phyloP scores from a whole-genome alignment of 805 yeast genomes.

The Lachancea quebecensis region DNA sequence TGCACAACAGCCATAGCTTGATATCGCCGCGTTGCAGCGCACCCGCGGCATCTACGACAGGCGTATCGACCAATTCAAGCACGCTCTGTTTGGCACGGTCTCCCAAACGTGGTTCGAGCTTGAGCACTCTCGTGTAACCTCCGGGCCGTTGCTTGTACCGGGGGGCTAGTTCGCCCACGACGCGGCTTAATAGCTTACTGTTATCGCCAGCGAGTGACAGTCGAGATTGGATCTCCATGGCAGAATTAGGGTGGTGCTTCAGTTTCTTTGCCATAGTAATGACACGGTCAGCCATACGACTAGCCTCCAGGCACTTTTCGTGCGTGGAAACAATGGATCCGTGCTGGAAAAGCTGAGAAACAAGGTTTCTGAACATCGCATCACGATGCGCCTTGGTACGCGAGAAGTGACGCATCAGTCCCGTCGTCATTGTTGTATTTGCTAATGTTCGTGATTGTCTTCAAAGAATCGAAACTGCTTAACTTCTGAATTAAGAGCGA shows the following conservation, averaged over 20 bases:
- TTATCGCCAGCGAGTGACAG: conserved; percentile 42
- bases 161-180: conserved; percentile 55
- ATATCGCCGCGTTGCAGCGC: conserved; percentile 26
- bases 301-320: conserved; percentile 69
- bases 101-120: conserved; percentile 77
- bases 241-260: conserved; percentile 7
- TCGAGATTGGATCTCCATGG: conserved; percentile 32
- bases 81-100: conserved; percentile 89
- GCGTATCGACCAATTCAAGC: conserved; percentile 75
- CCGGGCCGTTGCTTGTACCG: conserved; percentile 59
- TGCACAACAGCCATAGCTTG: conserved; percentile 28
- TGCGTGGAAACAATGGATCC: conserved; percentile 68
- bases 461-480: not conserved
- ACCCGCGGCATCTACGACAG: conserved; percentile 21
- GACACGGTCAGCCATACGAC: conserved; percentile 53
- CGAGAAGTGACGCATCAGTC: conserved; percentile 27
- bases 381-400: conserved; percentile 46
- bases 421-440: conserved; percentile 23
- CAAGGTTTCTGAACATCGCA: conserved; percentile 57
- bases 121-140: conserved; percentile 82
- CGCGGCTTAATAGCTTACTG: conserved; percentile 49
- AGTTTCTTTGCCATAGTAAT: conserved; percentile 50
- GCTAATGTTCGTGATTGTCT: not conserved
- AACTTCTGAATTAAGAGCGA: not conserved
- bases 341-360: conserved; percentile 58